Conservation (phyloP, 305 asterid genomes). For the Solanum hybrid region DNA sequence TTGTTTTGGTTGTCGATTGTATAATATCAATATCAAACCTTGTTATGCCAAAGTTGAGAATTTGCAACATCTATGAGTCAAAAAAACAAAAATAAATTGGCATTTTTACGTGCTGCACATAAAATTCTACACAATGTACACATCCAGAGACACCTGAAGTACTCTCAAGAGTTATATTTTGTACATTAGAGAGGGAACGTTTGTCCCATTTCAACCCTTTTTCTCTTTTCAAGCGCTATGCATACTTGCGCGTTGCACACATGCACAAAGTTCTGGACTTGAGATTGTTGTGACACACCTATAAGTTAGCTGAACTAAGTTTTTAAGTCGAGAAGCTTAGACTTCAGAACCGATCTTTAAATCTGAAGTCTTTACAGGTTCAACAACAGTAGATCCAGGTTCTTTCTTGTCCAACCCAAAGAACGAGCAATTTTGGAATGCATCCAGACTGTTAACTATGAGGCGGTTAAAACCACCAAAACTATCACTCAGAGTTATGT, state of each 20-base stretch:
- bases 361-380: constrained; percentile 39
- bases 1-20: neutral
- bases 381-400: constrained; percentile 40
- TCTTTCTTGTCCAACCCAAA: constrained; percentile 77
- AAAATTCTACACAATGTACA: constrained; percentile 4
- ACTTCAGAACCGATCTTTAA: constrained; percentile 47
- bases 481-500: constrained; percentile 83
- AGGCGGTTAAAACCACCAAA: constrained; percentile 85
- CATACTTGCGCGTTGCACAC: neutral
- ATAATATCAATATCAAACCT: neutral
- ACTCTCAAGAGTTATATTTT: neutral
- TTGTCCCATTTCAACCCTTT: neutral
- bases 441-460: constrained; percentile 85
- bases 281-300: neutral
- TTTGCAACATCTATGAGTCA: neutral
- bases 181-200: neutral
- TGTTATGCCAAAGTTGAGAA: neutral
- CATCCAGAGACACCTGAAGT: neutral
- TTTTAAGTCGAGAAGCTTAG: constrained; percentile 11
- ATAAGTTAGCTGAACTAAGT: constrained; percentile 1
- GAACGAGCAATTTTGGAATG: constrained; percentile 80
- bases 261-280: neutral
- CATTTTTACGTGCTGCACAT: neutral
- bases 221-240: neutral
- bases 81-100: neutral